Evolutionary conservation across 441 rosid species (phyloP).

Genomic region (Gossypium lobatum): DNA sequence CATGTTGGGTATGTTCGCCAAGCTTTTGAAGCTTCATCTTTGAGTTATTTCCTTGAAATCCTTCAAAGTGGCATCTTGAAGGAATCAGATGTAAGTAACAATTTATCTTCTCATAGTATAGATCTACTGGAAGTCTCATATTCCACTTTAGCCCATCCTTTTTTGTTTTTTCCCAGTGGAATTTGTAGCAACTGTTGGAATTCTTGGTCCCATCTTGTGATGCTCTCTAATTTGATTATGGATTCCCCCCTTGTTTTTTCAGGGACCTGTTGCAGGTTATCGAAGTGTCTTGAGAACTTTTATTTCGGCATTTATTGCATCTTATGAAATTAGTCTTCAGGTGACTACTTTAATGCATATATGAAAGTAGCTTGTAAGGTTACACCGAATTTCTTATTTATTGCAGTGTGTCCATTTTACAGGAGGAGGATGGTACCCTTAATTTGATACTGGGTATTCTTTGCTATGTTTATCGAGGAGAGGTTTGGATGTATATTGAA

Average conservation of each 20-base stretch:
- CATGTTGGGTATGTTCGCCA: constrained; percentile 80
- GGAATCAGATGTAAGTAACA: constrained; percentile 68
- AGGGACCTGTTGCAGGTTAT: constrained; percentile 83
- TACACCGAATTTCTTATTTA: constrained; percentile 10
- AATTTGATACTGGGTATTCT: constrained; percentile 83
- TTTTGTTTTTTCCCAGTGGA: background rate
- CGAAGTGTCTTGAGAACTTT: constrained; percentile 86
- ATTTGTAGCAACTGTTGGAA: constrained; percentile 5
- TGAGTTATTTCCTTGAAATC: constrained; percentile 66
- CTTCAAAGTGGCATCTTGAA: constrained; percentile 65
- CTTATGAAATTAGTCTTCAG: constrained; percentile 93
- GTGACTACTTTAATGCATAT: constrained; percentile 27
- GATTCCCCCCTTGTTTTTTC: constrained; percentile 3
- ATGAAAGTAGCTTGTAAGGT: constrained; percentile 6
- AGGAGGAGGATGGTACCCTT: constrained; percentile 65
- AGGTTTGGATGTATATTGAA: constrained; percentile 47
- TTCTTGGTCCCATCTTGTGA: background rate
- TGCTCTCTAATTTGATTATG: constrained; percentile 12
- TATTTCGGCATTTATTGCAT: constrained; percentile 93
- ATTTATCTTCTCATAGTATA: constrained; percentile 7
- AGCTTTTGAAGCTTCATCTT: constrained; percentile 82
- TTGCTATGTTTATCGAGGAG: constrained; percentile 83
- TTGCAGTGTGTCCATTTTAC: constrained; percentile 28
- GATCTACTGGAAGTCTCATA: constrained; percentile 1
- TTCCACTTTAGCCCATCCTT: constrained; percentile 19